Conservation (phyloP, 305 asterid species). For the Solanum hybrid region DNA sequence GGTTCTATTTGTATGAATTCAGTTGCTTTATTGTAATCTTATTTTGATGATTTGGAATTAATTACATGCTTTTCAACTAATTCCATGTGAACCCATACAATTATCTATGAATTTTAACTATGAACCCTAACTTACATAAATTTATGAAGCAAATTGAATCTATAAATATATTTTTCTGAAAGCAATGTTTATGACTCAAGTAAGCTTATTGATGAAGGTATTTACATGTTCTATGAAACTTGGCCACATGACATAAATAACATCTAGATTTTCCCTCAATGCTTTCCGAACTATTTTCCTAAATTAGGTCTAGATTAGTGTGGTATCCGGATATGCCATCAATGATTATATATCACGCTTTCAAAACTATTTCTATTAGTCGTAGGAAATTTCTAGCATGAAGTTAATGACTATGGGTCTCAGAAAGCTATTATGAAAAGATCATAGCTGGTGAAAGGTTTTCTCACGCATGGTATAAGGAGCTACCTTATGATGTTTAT, state of each 20-base stretch:
- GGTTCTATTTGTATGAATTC: neutral
- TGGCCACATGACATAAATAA: neutral
- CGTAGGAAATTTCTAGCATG: neutral
- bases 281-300: neutral
- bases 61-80: neutral
- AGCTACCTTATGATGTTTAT: neutral
- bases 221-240: neutral
- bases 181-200: neutral
- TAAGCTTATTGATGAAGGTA: neutral
- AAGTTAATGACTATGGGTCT: neutral
- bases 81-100: neutral
- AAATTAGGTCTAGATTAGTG: neutral
- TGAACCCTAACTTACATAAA: too few species aligned
- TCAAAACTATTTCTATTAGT: too few species aligned
- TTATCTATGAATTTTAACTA: neutral
- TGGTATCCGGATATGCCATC: neutral
- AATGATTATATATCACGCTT: neutral
- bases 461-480: neutral
- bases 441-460: neutral
- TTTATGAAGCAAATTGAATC: neutral
- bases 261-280: neutral
- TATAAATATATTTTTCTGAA: neutral
- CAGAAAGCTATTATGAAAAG: neutral
- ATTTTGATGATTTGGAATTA: too few species aligned
- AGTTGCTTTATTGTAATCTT: neutral